A percentile compares a stretch with the other conserved stretches of the same genome.
These are phyloP conservation scores for Volutella citrinella DNA, from an alignment of 2,329 filamentous ascomycete genomes.

Conservation along the genomic window DNA sequence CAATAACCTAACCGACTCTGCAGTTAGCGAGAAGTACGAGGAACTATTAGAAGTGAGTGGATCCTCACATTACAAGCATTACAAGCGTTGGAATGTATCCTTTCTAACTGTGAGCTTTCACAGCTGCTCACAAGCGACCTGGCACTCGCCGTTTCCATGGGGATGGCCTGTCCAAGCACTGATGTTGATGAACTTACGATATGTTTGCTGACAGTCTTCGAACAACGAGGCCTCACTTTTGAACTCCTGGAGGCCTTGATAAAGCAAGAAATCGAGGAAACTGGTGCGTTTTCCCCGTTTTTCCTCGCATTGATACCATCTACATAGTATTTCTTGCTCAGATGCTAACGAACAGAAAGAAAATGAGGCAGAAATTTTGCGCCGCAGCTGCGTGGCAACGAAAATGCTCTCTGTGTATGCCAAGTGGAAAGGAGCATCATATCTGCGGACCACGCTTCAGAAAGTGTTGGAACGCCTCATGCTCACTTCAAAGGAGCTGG, in stretches of 20 bases:
- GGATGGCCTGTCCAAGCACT: constrained; percentile 62
- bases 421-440: constrained; percentile 66
- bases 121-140: constrained; percentile 62
- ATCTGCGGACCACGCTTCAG: constrained; percentile 62
- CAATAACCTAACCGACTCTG: constrained; percentile 63
- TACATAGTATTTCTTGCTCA: neutral
- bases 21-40: constrained; percentile 67
- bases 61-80: too few relatives aligned
- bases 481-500: constrained; percentile 63
- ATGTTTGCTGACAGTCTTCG: constrained; percentile 67
- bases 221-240: constrained; percentile 62
- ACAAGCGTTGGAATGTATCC: too few relatives aligned
- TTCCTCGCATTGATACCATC: neutral
- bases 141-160: constrained; percentile 61
- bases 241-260: constrained; percentile 64
- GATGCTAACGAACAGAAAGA: constrained; percentile 37
- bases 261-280: constrained; percentile 66
- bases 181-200: constrained; percentile 69
- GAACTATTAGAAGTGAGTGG: constrained; percentile 53
- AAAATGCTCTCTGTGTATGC: constrained; percentile 71
- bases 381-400: constrained; percentile 68
- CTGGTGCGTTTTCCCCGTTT: too few relatives aligned
- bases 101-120: constrained; percentile 2
- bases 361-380: constrained; percentile 64
- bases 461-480: constrained; percentile 66